Evolutionary conservation across 176 grass and related monocot genomes (phyloP).

Genomic region (Areca catechu): DNA sequence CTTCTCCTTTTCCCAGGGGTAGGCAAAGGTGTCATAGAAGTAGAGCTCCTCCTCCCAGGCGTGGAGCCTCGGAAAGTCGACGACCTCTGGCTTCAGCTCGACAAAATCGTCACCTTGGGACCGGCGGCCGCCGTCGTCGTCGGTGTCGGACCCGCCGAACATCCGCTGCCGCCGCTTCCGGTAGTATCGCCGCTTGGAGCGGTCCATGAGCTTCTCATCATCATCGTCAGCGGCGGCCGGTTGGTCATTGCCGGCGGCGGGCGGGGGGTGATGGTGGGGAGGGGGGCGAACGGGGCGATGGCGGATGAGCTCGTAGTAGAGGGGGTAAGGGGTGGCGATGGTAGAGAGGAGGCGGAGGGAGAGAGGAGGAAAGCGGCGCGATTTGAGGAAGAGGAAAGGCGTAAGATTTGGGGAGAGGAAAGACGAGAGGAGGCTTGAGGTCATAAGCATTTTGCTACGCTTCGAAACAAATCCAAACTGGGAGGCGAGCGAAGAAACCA

Average conservation of each 20-base stretch:
- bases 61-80: constrained; percentile 87
- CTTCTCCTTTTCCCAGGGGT: constrained; percentile 96
- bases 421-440: constrained; percentile 16
- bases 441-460: background rate
- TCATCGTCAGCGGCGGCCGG: background rate
- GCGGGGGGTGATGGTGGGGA: constrained; percentile 5
- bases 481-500: too few relatives aligned
- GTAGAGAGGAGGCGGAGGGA: constrained; percentile 43
- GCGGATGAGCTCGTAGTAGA: constrained; percentile 79
- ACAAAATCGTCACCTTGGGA: constrained; percentile 32
- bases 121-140: background rate
- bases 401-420: constrained; percentile 3
- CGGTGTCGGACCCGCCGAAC: constrained; percentile 20
- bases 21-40: constrained; percentile 90
- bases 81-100: constrained; percentile 72
- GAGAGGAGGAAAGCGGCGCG: background rate
- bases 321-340: constrained; percentile 64
- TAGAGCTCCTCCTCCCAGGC: constrained; percentile 87
- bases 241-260: constrained; percentile 11
- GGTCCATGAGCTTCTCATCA: constrained; percentile 30
- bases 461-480: too few relatives aligned
- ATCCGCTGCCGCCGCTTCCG: constrained; percentile 35
- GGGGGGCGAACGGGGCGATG: constrained; percentile 44
- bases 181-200: constrained; percentile 44
- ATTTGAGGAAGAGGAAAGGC: background rate